Percentiles rank a stretch among this genome's conserved stretches.
Evolutionary conservation across 768 basidiomycete genomes (phyloP).

Genomic region (Auriscalpium microsporum): DNA sequence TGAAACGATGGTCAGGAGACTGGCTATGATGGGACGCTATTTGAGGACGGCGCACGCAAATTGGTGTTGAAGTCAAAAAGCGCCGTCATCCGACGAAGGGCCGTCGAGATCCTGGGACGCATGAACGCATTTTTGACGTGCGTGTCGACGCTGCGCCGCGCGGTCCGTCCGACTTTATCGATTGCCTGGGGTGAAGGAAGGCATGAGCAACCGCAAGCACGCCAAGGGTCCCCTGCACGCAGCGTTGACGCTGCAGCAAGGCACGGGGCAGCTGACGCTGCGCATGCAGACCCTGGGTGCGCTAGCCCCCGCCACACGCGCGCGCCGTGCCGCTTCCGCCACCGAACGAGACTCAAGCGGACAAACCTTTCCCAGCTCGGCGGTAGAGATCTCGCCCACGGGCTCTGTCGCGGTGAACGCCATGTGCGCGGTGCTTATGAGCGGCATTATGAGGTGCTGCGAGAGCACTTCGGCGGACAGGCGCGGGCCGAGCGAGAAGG

Average conservation of each 20-base stretch:
- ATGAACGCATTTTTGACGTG: slow-evolving; percentile 66
- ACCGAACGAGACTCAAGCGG: no score
- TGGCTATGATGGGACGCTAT: no score
- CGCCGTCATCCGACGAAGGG: slow-evolving; percentile 63
- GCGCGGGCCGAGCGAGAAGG: slow-evolving; percentile 53
- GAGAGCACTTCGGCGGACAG: slow-evolving; percentile 66
- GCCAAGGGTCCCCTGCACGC: no score
- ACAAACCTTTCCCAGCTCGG: slow-evolving; percentile 59
- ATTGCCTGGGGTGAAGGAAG: slow-evolving; percentile 36
- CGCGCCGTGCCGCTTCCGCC: no score
- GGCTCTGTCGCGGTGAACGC: slow-evolving; percentile 55
- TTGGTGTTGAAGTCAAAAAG: slow-evolving; percentile 59
- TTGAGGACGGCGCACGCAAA: slow-evolving; percentile 35
- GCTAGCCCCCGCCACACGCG: no score
- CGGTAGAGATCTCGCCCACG: slow-evolving; percentile 44
- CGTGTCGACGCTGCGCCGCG: slow-evolving; percentile 58
- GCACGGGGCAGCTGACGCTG: neutral
- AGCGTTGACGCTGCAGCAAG: no score
- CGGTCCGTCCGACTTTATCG: slow-evolving; percentile 63
- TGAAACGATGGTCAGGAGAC: slow-evolving; percentile 20
- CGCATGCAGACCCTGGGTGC: neutral
- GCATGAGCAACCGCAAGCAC: no score
- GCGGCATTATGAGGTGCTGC: slow-evolving; percentile 67
- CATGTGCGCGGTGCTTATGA: slow-evolving; percentile 63
- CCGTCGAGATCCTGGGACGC: slow-evolving; percentile 58